Percentiles rank a stretch among this genome's conserved stretches.
Conservation (phyloP, 148 eudicot species). For the Silene uniflora region DNA sequence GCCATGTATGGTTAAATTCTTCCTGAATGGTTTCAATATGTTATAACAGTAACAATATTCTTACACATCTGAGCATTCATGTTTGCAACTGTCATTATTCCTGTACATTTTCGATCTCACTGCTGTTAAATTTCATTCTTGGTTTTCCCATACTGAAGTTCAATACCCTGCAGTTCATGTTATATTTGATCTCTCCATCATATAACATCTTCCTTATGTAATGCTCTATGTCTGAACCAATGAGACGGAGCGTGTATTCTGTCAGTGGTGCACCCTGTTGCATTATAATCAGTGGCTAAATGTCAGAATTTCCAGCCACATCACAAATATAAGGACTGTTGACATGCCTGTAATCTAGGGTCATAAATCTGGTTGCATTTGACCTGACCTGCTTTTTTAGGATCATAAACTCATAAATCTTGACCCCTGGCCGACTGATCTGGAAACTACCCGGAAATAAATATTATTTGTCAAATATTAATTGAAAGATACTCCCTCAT, state of each 20-base stretch:
- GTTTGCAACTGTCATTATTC: constrained; percentile 13
- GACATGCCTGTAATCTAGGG: not conserved
- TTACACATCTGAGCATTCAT: constrained; percentile 11
- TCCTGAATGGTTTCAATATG: constrained; percentile 1
- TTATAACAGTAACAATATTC: not conserved
- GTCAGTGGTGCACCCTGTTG: constrained; percentile 84
- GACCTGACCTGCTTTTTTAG: not conserved
- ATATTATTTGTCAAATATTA: no score
- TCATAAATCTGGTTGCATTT: not conserved
- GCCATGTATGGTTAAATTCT: not conserved
- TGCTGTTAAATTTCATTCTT: constrained; percentile 68
- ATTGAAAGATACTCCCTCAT: no score
- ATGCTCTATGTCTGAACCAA: constrained; percentile 89
- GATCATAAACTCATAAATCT: not conserved
- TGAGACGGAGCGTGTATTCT: constrained; percentile 82
- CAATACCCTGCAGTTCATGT: constrained; percentile 78
- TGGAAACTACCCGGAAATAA: no score
- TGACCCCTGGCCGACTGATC: not conserved
- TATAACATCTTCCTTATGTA: constrained; percentile 86
- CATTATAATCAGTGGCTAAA: constrained; percentile 8
- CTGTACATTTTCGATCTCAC: constrained; percentile 48
- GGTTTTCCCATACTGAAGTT: constrained; percentile 83
- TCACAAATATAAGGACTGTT: not conserved
- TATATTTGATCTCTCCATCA: constrained; percentile 77
- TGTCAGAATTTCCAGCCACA: not conserved